Conservation (phyloP, 2,329 filamentous ascomycete species). For the Neurospora crassa region DNA sequence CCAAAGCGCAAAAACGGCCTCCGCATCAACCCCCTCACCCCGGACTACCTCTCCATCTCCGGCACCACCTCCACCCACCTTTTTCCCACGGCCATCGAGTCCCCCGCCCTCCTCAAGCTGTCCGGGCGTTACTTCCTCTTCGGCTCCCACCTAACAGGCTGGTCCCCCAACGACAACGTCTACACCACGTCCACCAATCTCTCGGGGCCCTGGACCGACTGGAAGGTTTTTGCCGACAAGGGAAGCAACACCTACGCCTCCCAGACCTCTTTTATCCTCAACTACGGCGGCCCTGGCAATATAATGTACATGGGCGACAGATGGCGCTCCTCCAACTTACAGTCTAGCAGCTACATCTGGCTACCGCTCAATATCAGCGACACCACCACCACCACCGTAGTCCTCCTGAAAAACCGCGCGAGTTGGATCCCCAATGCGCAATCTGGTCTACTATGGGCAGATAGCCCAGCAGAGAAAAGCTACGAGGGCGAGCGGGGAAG, state of each 20-base stretch:
- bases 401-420: conserved; percentile 40
- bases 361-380: conserved; percentile 47
- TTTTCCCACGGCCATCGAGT: conserved; percentile 44
- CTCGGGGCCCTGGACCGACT: conserved; percentile 41
- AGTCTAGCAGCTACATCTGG: conserved; percentile 55
- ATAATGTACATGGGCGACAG: conserved; percentile 59
- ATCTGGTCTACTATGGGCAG: background rate
- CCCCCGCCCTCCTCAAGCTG: conserved; percentile 53
- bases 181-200: conserved; percentile 8
- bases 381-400: conserved; percentile 28
- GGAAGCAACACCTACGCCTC: conserved; percentile 48
- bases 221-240: conserved; percentile 46
- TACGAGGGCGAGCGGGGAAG: conserved; percentile 39
- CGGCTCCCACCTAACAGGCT: conserved; percentile 46
- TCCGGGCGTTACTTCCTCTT: conserved; percentile 56
- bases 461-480: conserved; percentile 30
- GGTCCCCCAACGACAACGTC: conserved; percentile 54
- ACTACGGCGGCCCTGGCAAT: conserved; percentile 16
- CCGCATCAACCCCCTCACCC: conserved; percentile 45
- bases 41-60: conserved; percentile 46
- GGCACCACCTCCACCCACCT: conserved; percentile 35
- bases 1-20: conserved; percentile 44
- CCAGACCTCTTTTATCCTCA: conserved; percentile 52
- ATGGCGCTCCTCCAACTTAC: conserved; percentile 52
- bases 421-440: conserved; percentile 37